Percentiles rank a stretch among this genome's conserved stretches.
These are phyloP conservation scores for Epicoccum nigrum DNA, from an alignment of 2,329 filamentous ascomycete genomes.

Conservation along the genomic window DNA sequence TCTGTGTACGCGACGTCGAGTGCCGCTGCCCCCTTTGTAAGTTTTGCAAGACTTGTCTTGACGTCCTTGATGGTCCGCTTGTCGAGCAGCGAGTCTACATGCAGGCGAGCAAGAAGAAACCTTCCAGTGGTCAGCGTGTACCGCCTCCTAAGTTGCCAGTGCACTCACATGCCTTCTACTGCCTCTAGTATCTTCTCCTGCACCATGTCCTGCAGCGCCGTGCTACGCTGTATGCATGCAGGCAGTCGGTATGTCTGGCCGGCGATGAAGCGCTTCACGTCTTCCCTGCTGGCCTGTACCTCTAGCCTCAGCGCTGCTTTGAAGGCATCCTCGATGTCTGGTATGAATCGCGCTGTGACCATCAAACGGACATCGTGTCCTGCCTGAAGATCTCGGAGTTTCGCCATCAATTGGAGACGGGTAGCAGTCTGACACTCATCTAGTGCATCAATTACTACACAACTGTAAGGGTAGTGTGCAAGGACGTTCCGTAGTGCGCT, in stretches of 20 bases:
- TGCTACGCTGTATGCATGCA: constrained; percentile 19
- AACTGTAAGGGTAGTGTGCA: constrained; percentile 8
- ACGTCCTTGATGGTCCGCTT: constrained; percentile 46
- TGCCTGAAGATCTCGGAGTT: constrained; percentile 6
- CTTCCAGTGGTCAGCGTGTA: constrained; percentile 2
- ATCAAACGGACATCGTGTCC: constrained; percentile 9
- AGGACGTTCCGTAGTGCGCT: constrained; percentile 3
- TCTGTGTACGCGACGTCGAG: constrained; percentile 52
- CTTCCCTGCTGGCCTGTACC: constrained; percentile 27
- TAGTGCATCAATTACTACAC: constrained; percentile 42
- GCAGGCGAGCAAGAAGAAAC: constrained; percentile 49
- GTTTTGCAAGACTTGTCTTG: constrained; percentile 33
- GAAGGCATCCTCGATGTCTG: constrained; percentile 23
- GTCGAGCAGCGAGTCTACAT: constrained; percentile 44
- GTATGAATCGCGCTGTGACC: constrained; percentile 25
- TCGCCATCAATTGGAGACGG: constrained; percentile 6
- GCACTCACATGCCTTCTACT: constrained; percentile 32
- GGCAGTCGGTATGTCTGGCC: constrained; percentile 24
- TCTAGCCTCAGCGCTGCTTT: constrained; percentile 17
- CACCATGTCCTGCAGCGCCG: constrained; percentile 20
- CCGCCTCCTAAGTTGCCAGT: too few relatives aligned
- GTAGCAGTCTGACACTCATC: constrained; percentile 37
- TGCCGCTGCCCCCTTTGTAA: constrained; percentile 39
- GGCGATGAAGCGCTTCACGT: constrained; percentile 26
- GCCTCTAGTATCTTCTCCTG: constrained; percentile 25